Evolutionary conservation across 75 land plant species (phyloP).

Genomic region (Sequoiadendron giganteum): DNA sequence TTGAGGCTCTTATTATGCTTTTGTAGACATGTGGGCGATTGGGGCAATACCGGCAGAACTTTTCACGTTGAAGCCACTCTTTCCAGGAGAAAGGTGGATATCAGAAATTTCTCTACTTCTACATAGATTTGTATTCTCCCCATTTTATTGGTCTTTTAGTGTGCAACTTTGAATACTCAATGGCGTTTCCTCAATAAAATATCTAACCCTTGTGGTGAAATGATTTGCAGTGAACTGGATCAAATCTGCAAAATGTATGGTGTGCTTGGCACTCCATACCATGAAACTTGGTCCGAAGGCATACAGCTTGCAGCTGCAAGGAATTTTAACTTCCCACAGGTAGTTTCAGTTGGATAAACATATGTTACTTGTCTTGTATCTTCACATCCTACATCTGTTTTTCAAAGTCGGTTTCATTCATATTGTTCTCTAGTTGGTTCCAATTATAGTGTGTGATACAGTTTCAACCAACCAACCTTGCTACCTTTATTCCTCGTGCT

Average conservation of each 20-base stretch:
- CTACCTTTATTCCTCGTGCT: slow-evolving; percentile 65
- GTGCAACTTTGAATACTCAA: background rate
- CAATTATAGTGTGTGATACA: slow-evolving; percentile 16
- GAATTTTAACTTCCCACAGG: slow-evolving; percentile 54
- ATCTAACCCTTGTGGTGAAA: background rate
- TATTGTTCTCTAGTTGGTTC: background rate
- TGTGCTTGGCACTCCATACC: slow-evolving; percentile 77
- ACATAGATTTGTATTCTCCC: background rate
- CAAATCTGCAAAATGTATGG: slow-evolving; percentile 77
- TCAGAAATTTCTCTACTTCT: background rate
- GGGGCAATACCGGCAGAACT: slow-evolving; percentile 91
- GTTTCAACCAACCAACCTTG: slow-evolving; percentile 52
- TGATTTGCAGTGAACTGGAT: slow-evolving; percentile 67
- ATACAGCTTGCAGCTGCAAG: slow-evolving; percentile 46
- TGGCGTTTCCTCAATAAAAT: background rate
- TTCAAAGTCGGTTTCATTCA: background rate
- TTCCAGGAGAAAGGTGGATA: slow-evolving; percentile 79
- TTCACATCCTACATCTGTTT: background rate
- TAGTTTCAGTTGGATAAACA: slow-evolving; percentile 7
- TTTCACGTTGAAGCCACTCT: slow-evolving; percentile 72
- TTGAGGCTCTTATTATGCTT: background rate
- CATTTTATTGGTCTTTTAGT: background rate
- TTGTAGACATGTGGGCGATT: slow-evolving; percentile 92
- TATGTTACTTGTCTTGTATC: background rate
- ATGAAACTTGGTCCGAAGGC: slow-evolving; percentile 60